Evolutionary conservation across 169 alveolate species (phyloP), one percentile per base, ranked within the genome.

Genomic region (Plasmodium yoelii): DNA sequence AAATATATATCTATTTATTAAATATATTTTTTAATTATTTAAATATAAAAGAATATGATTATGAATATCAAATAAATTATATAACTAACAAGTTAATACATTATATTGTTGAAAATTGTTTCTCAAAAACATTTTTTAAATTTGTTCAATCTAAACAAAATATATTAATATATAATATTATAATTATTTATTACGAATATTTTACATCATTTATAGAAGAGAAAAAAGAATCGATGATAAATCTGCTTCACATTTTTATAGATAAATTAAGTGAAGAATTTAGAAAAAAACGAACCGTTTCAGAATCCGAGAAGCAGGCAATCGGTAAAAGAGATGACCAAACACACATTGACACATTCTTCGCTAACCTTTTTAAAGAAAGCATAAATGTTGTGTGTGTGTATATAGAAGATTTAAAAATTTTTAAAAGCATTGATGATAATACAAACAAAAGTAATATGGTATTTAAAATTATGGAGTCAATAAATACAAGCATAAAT

Each of bases 191-290:
- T 59, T 80, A 80, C 15, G 72, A 80, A 26, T 80, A 80, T 47
- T 80, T 65, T 60, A 80, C 80, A 0, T 22, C 90, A 1, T 80
- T 80, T 10, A 67, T 80, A n/a, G 90, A 80, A n/a, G 90, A 80
- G 46, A 55, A n/a, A 60, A 67, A 67, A 12, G 71, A 46, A n/a
- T 19, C 47, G 1, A 64, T 80, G 53, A 42, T 57, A 26, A 39
- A 51, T 9, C 12, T 75, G 12, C 10, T 75, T n/a, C 10, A 13
- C 5, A 57, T 51, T 9, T 18, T 69, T 9, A 26, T 69, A 8
- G n/a, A 13, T 7, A 71, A 15, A 12, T 34, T 55, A n/a, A n/a
- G n/a, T n/a, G n/a, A n/a, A n/a, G n/a, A n/a, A n/a, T n/a, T n/a
- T n/a, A n/a, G n/a, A n/a, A n/a, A n/a, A n/a, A n/a, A n/a, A n/a